Evolutionary conservation across 352 stramenopile species (phyloP), one percentile per base, ranked within the genome.

Genomic region (Globisporangium irregulare): DNA sequence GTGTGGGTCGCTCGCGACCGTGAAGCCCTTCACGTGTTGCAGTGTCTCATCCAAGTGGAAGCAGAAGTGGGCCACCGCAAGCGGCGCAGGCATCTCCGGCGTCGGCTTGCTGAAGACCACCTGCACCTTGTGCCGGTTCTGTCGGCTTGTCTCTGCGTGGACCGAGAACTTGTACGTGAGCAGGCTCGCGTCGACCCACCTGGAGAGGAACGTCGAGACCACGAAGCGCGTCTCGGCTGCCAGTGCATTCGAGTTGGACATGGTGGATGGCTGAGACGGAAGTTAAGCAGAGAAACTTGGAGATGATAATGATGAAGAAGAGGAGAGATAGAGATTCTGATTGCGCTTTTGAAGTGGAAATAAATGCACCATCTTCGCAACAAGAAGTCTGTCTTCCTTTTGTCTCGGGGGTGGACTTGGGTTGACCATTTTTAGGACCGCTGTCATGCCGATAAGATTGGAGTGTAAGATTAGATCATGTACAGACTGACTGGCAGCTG

Each of bases 91-190:
- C 25, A 62, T 38, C 36, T 74, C 63, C 8, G 70, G 56, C 7
- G 74, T 85, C 32, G 84, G 84, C 15, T 89, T 89, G 69, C 84
- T 91, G 71, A 92, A 90, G 9, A 79, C 87, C 51, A 77, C 76
- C 29, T 80, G 74, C 55, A 92, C 78, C 25, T 78, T 78, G 41
- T 75, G 67, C 15, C 71, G 75, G 54, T 75, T 69, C 36, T 82
- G 71, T 38, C 62, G 57, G 34, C 75, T 79, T 46, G 68, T 63
- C n/a, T 74, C 54, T 18, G 72, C 59, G 10, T 75, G 71, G 41
- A 86, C 71, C 9, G 77, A 80, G 71, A 83, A 89, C 41, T 86
- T 87, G 84, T 91, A 91, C 25, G 74, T 78, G 15, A 92, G 80
- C 36, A 72, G 59, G 4, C 73, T 67, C 14, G 59, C 69, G 4